Evolutionary conservation across 345 rosid genomes (phyloP).

Genomic region (Populus ilicifolia): DNA sequence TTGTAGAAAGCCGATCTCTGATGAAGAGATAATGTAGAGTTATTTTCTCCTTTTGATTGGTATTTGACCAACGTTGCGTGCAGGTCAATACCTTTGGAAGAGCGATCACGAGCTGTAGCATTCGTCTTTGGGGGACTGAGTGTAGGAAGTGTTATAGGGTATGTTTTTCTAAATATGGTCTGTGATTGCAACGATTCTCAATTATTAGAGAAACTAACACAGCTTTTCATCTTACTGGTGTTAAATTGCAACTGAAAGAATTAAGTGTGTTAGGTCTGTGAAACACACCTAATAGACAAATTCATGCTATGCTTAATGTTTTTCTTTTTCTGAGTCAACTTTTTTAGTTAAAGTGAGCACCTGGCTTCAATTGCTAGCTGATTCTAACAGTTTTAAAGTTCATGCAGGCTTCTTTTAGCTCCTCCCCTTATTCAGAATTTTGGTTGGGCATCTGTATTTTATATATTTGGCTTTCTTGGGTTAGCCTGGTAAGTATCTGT

Average conservation of each 20-base stretch:
- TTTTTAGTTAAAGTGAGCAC: background rate
- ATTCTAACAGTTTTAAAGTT: slow-evolving; percentile 22
- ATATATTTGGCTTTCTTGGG: slow-evolving; percentile 73
- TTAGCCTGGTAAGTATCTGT: slow-evolving; percentile 62
- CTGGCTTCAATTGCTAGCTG: background rate
- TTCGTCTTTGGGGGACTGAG: slow-evolving; percentile 92
- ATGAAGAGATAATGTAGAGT: slow-evolving; percentile 1
- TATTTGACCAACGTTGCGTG: slow-evolving; percentile 17
- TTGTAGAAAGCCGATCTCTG: slow-evolving; percentile 1
- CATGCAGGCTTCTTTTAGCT: slow-evolving; percentile 87
- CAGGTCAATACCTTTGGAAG: slow-evolving; percentile 84
- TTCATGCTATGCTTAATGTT: background rate
- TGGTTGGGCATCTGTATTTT: slow-evolving; percentile 94
- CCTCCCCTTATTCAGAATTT: slow-evolving; percentile 77
- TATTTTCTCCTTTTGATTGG: slow-evolving; percentile 16
- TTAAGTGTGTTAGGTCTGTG: background rate
- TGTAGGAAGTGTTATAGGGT: slow-evolving; percentile 91
- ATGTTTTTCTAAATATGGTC: slow-evolving; percentile 30
- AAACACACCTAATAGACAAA: background rate
- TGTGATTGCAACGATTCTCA: background rate
- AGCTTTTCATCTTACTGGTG: background rate
- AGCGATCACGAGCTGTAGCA: slow-evolving; percentile 89
- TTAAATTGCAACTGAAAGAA: background rate
- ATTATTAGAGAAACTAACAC: background rate
- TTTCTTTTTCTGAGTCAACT: background rate